A percentile compares a stretch with the other conserved stretches of the same genome.
Conservation (phyloP, 352 stramenopile genomes). For the Saprolegnia parasitica region DNA sequence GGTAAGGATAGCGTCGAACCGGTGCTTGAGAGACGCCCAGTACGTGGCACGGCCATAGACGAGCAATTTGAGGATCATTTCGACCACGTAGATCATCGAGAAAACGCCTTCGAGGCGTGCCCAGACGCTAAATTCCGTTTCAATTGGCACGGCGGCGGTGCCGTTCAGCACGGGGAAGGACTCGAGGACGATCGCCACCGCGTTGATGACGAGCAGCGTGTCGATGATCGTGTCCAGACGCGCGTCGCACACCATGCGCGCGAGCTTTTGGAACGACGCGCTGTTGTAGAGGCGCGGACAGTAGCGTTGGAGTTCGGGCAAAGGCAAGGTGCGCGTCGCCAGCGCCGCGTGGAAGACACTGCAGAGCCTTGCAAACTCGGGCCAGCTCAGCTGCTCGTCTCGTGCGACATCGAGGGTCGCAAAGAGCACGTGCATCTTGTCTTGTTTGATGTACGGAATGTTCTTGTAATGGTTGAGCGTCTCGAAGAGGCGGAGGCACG, state of each 20-base stretch:
- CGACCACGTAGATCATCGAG: constrained; percentile 57
- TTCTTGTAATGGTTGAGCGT: constrained; percentile 21
- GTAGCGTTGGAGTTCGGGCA: neutral
- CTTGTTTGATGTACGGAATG: constrained; percentile 14
- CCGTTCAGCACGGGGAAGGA: neutral
- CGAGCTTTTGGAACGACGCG: neutral
- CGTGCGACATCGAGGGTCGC: constrained; percentile 8
- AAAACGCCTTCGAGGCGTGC: constrained; percentile 32
- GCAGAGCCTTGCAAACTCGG: constrained; percentile 20
- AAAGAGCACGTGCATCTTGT: constrained; percentile 2
- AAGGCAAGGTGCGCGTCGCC: neutral
- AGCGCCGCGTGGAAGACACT: constrained; percentile 1
- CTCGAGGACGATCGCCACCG: constrained; percentile 16
- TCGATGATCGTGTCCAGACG: constrained; percentile 27
- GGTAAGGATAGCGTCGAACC: constrained; percentile 80
- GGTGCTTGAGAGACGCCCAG: constrained; percentile 57
- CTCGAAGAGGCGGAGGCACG: constrained; percentile 8
- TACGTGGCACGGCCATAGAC: constrained; percentile 49
- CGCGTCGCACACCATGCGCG: constrained; percentile 1
- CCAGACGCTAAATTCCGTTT: neutral
- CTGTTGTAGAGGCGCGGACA: neutral
- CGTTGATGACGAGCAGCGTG: constrained; percentile 27
- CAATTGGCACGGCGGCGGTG: neutral
- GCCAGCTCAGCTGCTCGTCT: constrained; percentile 4
- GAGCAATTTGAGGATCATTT: constrained; percentile 79